These are phyloP conservation scores for Clitopilus hobsonii DNA, from an alignment of 768 basidiomycete genomes.

Conservation along the genomic window DNA sequence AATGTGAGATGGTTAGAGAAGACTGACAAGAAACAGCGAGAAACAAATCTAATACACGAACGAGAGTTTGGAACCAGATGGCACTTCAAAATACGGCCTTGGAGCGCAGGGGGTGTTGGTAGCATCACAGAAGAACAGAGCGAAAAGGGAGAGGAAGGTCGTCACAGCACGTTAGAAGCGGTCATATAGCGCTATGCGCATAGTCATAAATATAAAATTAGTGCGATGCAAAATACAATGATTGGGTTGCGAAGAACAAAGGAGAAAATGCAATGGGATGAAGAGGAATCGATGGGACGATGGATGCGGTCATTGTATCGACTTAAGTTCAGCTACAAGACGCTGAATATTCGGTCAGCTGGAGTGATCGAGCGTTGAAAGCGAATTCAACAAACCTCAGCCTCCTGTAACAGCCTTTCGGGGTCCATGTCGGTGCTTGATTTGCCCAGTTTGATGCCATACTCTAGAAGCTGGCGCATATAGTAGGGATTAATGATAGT, in stretches of 20 bases:
- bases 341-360: conserved; percentile 32
- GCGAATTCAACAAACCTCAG: conserved; percentile 39
- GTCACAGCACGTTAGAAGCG: background rate
- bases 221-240: background rate
- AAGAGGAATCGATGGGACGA: conserved; percentile 2
- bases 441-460: conserved; percentile 62
- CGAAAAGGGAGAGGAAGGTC: too few relatives aligned
- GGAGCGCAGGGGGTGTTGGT: too few relatives aligned
- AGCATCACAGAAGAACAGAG: too few relatives aligned
- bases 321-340: conserved; percentile 59
- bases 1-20: too few relatives aligned
- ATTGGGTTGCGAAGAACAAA: too few relatives aligned
- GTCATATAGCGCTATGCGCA: background rate
- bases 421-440: conserved; percentile 34
- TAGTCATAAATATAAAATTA: background rate
- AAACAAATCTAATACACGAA: background rate
- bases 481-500: conserved; percentile 76
- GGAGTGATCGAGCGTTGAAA: background rate
- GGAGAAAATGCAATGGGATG: background rate
- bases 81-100: too few relatives aligned
- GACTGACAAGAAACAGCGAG: too few relatives aligned
- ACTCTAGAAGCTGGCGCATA: conserved; percentile 70
- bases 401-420: conserved; percentile 47
- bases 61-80: too few relatives aligned
- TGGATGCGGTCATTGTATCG: conserved; percentile 26